Base-by-base conservation (phyloP, 2,329 filamentous ascomycete genomes). In the Cryphonectria naterciae region DNA sequence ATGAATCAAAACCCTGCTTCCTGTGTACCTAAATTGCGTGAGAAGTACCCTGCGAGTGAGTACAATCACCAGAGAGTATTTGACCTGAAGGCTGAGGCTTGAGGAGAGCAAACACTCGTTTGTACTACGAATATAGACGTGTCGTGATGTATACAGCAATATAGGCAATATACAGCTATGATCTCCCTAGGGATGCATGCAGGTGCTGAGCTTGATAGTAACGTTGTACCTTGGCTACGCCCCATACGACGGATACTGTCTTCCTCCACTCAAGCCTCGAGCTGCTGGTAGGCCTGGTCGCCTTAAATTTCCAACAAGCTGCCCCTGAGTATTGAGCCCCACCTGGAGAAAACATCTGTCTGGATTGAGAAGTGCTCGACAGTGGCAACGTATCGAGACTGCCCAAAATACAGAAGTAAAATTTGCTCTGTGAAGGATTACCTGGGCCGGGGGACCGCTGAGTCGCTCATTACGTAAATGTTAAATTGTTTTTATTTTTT, bases 361-460 rank as follows among this genome's bases (percentile, higher is more conserved):
- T 39, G n/a, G n/a, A 64, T 64, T 28, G 25, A 64, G 61, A n/a
- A 64, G 41, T 64, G 61, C 61, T 64, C 61, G n/a, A 46, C 61
- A 64, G 17, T 43, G 61, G 39, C n/a, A 43, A 25, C 5, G n/a
- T 28, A 46, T 28, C 39, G 61, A 43, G n/a, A 28, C 35, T n/a
- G 25, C 37, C 39, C 25, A 25, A 43, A 43, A 43, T 25, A 28
- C 13, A 46, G 13, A 39, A 28, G 25, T 25, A 6, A 41, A 64
- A 64, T 41, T 64, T 28, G n/a, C 41, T 7, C 39, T 43, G 37
- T 46, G 39, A 28, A 64, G 35, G 37, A 28, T 43, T 19, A 35
- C 2, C 15, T 19, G 52, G 7, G 54, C 54, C 54, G 4, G 13
- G 13, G 54, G 54, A 58, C n/a, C 28, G 3, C 37, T 2, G 13